Evolutionary conservation across 352 stramenopile species (phyloP).

Genomic region (Phytophthora sansomeana): DNA sequence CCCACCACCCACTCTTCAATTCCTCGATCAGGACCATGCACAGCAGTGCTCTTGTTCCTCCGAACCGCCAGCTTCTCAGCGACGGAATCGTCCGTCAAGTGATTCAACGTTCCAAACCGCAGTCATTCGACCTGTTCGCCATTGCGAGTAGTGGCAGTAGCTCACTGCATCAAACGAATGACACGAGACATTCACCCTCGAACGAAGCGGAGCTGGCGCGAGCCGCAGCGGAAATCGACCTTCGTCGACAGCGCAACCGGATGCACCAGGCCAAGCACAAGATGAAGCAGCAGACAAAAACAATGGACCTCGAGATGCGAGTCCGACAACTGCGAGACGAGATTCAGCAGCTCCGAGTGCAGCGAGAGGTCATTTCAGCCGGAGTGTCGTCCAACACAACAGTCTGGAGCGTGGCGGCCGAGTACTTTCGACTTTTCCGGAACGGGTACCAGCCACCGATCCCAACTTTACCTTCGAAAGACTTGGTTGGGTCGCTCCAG

Average conservation of each 20-base stretch:
- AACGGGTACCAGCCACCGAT: conserved; percentile 15
- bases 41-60: conserved; percentile 2
- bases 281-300: conserved; percentile 20
- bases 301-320: conserved; percentile 9
- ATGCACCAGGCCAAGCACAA: conserved; percentile 24
- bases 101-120: conserved; percentile 7
- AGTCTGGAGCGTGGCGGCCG: conserved; percentile 13
- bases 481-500: neutral
- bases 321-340: conserved; percentile 17
- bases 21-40: conserved; percentile 3
- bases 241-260: conserved; percentile 14
- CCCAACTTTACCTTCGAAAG: neutral
- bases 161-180: conserved; percentile 10
- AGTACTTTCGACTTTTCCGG: conserved; percentile 26
- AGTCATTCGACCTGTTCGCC: conserved; percentile 8
- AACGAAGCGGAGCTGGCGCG: neutral
- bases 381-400: conserved; percentile 12
- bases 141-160: conserved; percentile 7
- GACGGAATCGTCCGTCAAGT: conserved; percentile 12
- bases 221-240: conserved; percentile 6
- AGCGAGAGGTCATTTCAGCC: conserved; percentile 8
- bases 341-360: conserved; percentile 15
- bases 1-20: neutral
- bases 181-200: conserved; percentile 2
- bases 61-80: conserved; percentile 6